Evolutionary conservation across 2,329 filamentous ascomycete species (phyloP).

Genomic region (Pseudopithomyces maydicus): DNA sequence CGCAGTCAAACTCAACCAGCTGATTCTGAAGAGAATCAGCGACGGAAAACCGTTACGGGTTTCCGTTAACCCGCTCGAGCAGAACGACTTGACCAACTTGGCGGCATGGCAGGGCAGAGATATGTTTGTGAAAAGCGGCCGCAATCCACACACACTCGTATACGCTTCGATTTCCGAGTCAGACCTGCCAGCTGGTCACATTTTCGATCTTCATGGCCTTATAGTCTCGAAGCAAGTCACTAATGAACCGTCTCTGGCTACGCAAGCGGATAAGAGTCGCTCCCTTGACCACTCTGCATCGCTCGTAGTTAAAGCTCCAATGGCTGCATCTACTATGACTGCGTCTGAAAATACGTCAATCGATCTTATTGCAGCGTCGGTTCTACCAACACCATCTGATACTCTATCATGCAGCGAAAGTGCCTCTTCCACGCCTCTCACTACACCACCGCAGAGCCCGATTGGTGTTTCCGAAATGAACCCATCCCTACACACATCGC

Average conservation of each 20-base stretch:
- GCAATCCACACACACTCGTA: constrained; percentile 9
- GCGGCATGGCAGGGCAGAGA: constrained; percentile 8
- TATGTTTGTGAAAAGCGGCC: constrained; percentile 9
- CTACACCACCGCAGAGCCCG: constrained; percentile 2
- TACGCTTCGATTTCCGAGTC: constrained; percentile 9
- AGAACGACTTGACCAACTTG: constrained; percentile 14
- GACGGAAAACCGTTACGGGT: constrained; percentile 8
- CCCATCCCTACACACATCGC: background rate
- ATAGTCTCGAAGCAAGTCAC: constrained; percentile 10
- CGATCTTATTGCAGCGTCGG: background rate
- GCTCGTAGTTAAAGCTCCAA: background rate
- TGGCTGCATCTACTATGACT: background rate
- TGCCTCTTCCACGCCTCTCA: constrained; percentile 6
- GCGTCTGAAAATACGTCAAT: background rate
- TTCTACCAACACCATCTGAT: background rate
- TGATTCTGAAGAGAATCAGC: constrained; percentile 17
- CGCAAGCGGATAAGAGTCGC: constrained; percentile 2
- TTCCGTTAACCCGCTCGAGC: constrained; percentile 11
- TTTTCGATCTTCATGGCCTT: constrained; percentile 17
- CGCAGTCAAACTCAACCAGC: constrained; percentile 19
- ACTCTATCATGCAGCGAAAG: background rate
- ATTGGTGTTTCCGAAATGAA: background rate
- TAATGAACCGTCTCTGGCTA: background rate
- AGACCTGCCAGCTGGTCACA: constrained; percentile 16
- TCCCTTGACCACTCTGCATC: background rate